A percentile compares a stretch with the other conserved stretches of the same genome.
Evolutionary conservation across 2,329 filamentous ascomycete genomes (phyloP).

Genomic region (Fonsecaea pedrosoi): DNA sequence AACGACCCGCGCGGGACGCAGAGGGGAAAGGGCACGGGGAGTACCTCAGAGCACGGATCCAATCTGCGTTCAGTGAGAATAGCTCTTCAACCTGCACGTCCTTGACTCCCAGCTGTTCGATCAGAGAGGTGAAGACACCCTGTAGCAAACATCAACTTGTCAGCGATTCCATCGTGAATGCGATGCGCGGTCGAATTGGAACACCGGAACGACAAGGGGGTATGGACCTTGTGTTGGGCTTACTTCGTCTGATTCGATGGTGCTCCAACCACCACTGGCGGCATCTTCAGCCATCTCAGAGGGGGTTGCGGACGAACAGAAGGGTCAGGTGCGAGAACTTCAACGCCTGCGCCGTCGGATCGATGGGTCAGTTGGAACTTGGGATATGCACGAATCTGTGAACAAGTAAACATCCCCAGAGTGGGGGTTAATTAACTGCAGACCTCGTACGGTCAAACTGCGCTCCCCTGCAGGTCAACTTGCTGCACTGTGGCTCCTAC

Average conservation of each 20-base stretch:
- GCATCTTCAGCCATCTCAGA: slow-evolving; percentile 66
- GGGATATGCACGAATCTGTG: neutral
- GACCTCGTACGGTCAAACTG: neutral
- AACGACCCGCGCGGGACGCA: slow-evolving; percentile 3
- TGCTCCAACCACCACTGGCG: slow-evolving; percentile 78
- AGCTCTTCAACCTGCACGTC: slow-evolving; percentile 97
- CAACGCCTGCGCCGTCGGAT: neutral
- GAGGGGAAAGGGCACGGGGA: slow-evolving; percentile 5
- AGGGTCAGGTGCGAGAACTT: neutral
- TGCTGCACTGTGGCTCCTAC: neutral
- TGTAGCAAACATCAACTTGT: slow-evolving; percentile 42
- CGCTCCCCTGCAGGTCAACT: neutral
- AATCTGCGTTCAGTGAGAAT: slow-evolving; percentile 80
- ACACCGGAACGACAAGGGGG: neutral
- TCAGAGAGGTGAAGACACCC: slow-evolving; percentile 97
- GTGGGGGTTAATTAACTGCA: neutral
- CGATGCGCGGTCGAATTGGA: neutral
- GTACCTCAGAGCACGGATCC: slow-evolving; percentile 53
- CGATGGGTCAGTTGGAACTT: neutral
- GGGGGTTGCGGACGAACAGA: neutral
- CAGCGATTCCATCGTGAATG: slow-evolving; percentile 10
- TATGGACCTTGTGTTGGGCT: slow-evolving; percentile 43
- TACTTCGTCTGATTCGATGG: slow-evolving; percentile 96
- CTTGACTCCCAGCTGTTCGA: slow-evolving; percentile 89
- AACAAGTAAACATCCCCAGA: neutral